Evolutionary conservation across 164 flowering plant species (phyloP), one percentile per base, ranked within the genome.

Genomic region (Vitis cinerea): DNA sequence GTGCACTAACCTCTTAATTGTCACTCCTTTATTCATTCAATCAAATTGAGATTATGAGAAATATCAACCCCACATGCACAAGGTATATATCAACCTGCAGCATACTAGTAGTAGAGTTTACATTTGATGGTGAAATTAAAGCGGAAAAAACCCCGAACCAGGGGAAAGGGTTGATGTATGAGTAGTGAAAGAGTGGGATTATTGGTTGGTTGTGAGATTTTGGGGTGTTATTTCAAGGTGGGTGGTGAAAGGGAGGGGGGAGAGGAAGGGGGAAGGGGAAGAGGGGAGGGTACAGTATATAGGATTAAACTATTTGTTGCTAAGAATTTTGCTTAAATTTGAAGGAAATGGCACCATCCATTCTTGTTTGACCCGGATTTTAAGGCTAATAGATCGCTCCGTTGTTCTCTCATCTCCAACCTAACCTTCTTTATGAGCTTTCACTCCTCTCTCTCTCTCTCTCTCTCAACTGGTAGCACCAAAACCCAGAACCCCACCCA

Each of bases 331-430:
- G 69, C 80, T 80, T 80, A 66, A 72, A 74, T 19, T 69, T 30
- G 48, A 80, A 80, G 80, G 51, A 71, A 74, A 50, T n/a, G 31
- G 57, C 63, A 67, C 72, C 48, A 68, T 70, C 68, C 59, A 37
- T 56, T 69, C 81, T 79, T 72, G 83, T 80, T 80, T 80, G 83
- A 80, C 83, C 83, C 83, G 72, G 75, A 71, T 63, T 71, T 67
- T 72, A 17, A 56, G 83, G 68, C 81, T 70, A 8, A 71, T 31
- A 65, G 65, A 37, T 70, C 81, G 74, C 77, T 62, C 74, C 71
- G 51, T 30, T 75, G 77, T 73, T 70, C 75, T 72, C 81, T 72
- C 66, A 65, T 71, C 68, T 17, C 73, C 68, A 72, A 66, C 75
- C 79, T 69, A 74, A 71, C 64, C 55, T 31, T 61, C 19, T 17